These are phyloP conservation scores for Rubroboletus pulcherrimus DNA, from an alignment of 768 basidiomycete species.

Conservation along the genomic window DNA sequence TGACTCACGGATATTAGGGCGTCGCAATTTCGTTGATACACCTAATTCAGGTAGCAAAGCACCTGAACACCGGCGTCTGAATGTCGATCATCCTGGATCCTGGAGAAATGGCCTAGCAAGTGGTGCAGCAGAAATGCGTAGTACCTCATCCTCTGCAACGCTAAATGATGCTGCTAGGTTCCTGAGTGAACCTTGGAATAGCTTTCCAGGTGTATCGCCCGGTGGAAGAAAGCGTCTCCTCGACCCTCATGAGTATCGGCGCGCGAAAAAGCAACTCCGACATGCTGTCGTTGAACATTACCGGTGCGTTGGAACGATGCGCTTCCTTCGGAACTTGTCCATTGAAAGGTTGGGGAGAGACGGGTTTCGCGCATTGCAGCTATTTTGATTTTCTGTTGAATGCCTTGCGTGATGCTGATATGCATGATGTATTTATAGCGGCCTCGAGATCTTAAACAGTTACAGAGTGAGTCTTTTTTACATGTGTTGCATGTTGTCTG, in stretches of 20 bases:
- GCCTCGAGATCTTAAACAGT: slow-evolving; percentile 80
- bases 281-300: slow-evolving; percentile 84
- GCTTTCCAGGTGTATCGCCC: neutral
- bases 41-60: neutral
- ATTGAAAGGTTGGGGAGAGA: neutral
- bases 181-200: neutral
- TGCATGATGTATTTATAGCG: slow-evolving; percentile 38
- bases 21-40: neutral
- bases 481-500: neutral
- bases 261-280: slow-evolving; percentile 83
- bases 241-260: slow-evolving; percentile 75
- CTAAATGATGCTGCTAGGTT: neutral
- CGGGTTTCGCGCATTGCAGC: neutral
- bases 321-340: neutral
- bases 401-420: slow-evolving; percentile 10
- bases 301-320: slow-evolving; percentile 39
- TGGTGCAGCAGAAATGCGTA: neutral
- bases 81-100: neutral
- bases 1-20: neutral
- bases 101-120: neutral
- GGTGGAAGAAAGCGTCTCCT: slow-evolving; percentile 17
- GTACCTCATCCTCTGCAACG: neutral
- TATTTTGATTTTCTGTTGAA: neutral
- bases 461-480: slow-evolving; percentile 60
- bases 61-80: neutral